Base-by-base conservation (phyloP, 2,329 filamentous ascomycete species). In the Aspergillus tubingensis region DNA sequence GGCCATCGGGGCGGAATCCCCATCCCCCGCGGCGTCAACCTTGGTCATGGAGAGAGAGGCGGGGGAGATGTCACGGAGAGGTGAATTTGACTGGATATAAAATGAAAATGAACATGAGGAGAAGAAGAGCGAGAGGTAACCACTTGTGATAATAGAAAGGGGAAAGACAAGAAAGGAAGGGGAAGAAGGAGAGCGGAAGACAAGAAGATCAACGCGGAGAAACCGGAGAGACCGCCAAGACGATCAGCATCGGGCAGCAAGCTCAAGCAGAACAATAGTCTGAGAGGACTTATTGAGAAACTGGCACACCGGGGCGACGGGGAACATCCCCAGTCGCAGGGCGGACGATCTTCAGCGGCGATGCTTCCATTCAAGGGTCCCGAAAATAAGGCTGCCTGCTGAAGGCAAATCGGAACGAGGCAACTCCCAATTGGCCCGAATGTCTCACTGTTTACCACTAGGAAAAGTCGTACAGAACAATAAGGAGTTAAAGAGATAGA, bases 1-100 rank as follows among this genome's bases (percentile, higher is more conserved):
- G 54, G 65, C 67, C 61, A 67, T 68, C 67, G 68, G 67, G 59
- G 63, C 62, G 60, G 69, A 63, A 59, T 67, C 67, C 64, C 66
- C 63, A 57, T 72, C 70, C 65, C 65, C 72, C 69, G 64, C 62
- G 38, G 59, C 62, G 48, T 64, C 65, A 51, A 61, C 64, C 61
- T 60, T 66, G 53, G 67, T 61, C 68, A 69, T 70, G 62, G 61
- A 60, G 55, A 36, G 57, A 47, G 25, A n/a, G 13, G 25, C 47
- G 32, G 36, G 52, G 53, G 50, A 17, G 11, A 43, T 15, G 41
- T 47, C 25, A 30, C 30, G n/a, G 25, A 13, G 11, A 5, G 23
- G 25, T 47, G 10, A 30, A 25, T 30, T 19, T 55, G 15, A 8
- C 4, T 23, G 47, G 47, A 30, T 4, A 5, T n/a, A 32, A n/a